These are phyloP conservation scores for Gnaphalium uliginosum DNA, from an alignment of 129 eudicot species.

Conservation along the genomic window DNA sequence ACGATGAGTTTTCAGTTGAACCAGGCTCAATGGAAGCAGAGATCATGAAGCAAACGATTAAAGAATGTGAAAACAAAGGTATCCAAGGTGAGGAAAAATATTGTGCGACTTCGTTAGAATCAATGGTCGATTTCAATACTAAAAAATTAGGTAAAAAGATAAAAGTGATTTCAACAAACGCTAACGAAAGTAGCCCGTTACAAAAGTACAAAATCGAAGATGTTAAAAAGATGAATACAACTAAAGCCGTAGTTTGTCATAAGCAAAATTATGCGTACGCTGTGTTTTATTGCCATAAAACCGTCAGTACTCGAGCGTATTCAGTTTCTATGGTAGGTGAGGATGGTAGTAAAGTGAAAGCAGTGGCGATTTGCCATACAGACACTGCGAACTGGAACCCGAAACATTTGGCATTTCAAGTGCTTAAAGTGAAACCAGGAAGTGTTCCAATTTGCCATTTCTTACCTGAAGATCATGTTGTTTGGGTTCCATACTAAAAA, in stretches of 20 bases:
- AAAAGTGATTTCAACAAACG: constrained; percentile 46
- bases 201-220: constrained; percentile 41
- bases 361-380: constrained; percentile 41
- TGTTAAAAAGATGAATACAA: constrained; percentile 33
- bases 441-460: constrained; percentile 70
- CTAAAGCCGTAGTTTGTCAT: constrained; percentile 56
- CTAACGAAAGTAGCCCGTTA: constrained; percentile 17
- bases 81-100: constrained; percentile 52
- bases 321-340: constrained; percentile 34
- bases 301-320: constrained; percentile 39
- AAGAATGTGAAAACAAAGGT: constrained; percentile 48
- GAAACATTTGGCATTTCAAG: constrained; percentile 63
- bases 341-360: constrained; percentile 27
- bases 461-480: constrained; percentile 72
- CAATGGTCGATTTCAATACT: constrained; percentile 60
- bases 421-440: constrained; percentile 74
- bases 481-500: constrained; percentile 59
- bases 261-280: constrained; percentile 60
- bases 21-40: constrained; percentile 49
- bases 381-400: constrained; percentile 58
- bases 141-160: constrained; percentile 50
- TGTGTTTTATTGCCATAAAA: constrained; percentile 66
- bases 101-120: constrained; percentile 71
- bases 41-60: constrained; percentile 38
- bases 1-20: constrained; percentile 35